These are phyloP conservation scores for Candida piceae DNA, from an alignment of 805 yeast species.

Conservation along the genomic window DNA sequence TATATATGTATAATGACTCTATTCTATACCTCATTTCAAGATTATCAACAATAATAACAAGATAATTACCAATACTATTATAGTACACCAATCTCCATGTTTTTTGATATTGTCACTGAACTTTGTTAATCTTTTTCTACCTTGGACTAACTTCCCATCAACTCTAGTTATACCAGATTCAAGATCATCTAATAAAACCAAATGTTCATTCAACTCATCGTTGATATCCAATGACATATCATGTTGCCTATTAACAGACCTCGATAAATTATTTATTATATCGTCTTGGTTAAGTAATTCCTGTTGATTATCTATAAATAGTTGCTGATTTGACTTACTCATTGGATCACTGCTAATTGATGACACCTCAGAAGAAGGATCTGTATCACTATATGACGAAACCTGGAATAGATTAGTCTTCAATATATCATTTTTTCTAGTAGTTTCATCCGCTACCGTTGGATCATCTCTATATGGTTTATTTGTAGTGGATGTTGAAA, in stretches of 20 bases:
- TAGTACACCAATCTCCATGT: constrained; percentile 46
- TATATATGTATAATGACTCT: too few relatives aligned
- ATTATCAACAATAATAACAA: constrained; percentile 39
- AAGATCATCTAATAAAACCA: constrained; percentile 44
- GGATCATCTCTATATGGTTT: constrained; percentile 13
- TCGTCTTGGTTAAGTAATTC: constrained; percentile 43
- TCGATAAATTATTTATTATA: constrained; percentile 35
- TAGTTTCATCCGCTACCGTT: background rate
- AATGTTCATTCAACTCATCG: constrained; percentile 43
- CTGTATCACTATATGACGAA: background rate
- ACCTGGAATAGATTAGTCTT: constrained; percentile 7
- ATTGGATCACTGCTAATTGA: constrained; percentile 7
- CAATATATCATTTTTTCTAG: background rate
- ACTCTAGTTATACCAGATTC: constrained; percentile 42
- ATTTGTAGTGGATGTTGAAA: background rate
- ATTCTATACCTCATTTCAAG: constrained; percentile 30
- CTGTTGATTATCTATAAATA: constrained; percentile 39
- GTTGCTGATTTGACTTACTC: constrained; percentile 24
- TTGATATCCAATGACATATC: constrained; percentile 42
- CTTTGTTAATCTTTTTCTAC: constrained; percentile 34
- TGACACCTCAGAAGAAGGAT: constrained; percentile 2
- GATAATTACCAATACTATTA: constrained; percentile 38
- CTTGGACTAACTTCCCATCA: constrained; percentile 37
- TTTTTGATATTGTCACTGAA: constrained; percentile 39
- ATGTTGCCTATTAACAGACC: constrained; percentile 40